phyloP scores from a whole-genome alignment of 1,284 basidiomycete species.

The Malassezia japonica region DNA sequence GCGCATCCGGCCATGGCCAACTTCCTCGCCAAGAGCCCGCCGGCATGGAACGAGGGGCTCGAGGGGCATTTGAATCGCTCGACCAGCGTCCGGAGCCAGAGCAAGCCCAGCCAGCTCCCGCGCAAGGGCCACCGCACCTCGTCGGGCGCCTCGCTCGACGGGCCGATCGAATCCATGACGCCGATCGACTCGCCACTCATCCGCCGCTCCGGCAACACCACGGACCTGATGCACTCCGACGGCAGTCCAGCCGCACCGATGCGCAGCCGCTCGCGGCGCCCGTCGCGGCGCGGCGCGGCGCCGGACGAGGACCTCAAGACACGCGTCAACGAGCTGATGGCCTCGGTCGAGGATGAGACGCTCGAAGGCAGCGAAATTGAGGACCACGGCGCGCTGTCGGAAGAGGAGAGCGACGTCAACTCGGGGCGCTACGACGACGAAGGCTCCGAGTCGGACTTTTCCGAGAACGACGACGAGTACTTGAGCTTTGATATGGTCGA shows the following conservation, averaged over 20 bases:
- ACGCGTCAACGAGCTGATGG: slow-evolving; percentile 17
- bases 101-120: background rate
- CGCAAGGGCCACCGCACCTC: background rate
- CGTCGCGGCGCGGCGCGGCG: background rate
- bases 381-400: slow-evolving; percentile 27
- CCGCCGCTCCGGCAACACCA: slow-evolving; percentile 12
- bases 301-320: slow-evolving; percentile 12
- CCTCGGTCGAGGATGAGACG: slow-evolving; percentile 25
- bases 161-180: background rate
- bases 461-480: slow-evolving; percentile 20
- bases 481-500: slow-evolving; percentile 24
- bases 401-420: slow-evolving; percentile 29
- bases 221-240: slow-evolving; percentile 13
- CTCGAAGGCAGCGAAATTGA: slow-evolving; percentile 22
- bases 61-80: slow-evolving; percentile 33
- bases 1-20: slow-evolving; percentile 46
- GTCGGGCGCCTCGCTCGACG: background rate
- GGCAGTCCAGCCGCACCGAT: background rate
- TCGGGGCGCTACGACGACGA: slow-evolving; percentile 2
- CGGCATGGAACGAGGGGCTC: slow-evolving; percentile 53
- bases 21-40: slow-evolving; percentile 52
- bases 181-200: background rate
- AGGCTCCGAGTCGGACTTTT: slow-evolving; percentile 24
- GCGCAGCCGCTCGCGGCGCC: slow-evolving; percentile 3
- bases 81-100: slow-evolving; percentile 22